Evolutionary conservation across 139 green algal species (phyloP), one percentile per base, ranked within the genome.

Genomic region (Chlamydomonas sp.): DNA sequence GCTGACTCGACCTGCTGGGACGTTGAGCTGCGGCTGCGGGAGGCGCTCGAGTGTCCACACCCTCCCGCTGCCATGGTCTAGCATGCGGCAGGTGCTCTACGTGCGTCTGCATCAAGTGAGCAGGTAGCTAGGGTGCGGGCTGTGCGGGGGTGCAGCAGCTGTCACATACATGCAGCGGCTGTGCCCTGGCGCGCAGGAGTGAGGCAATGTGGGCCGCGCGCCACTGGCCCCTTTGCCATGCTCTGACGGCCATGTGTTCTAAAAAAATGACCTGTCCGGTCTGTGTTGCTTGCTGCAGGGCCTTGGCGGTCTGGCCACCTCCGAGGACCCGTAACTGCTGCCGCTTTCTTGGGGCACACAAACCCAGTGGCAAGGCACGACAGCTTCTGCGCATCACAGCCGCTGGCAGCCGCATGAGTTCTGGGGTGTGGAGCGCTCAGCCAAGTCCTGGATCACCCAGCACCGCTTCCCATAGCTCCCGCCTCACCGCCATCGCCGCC

Each of bases 401-500:
- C 31, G 31, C 31, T 49, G 31, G 31, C 31, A 49, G 31, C 31
- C 31, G 31, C 31, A 49, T 49, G 31, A 49, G 31, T 49, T 49
- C 31, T 49, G 31, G 31, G 31, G 31, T 49, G 31, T 49, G 31
- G 31, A 92, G 7, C 89, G 93, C 6, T 95, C 96, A 90, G 88
- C 83, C 3, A 83, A 93, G 8, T 99, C 99, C 87, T 99, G 97
- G 97, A 77, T 93, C 0, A 86, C 88, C 1, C 92, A 93, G 66
- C 98, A 97, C 82, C 71, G 78, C 58, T 97, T 84, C 93, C 99
- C 18, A 86, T 90, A 59, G 57, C 61, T 96, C 92, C 4, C 86
- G 87, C 17, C 88, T 99, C 2, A 90, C 95, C 31, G 98, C 97
- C 0, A 87, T 98, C 9, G 92, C 95, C 2, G 97, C 96, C 5